Percentiles rank a stretch among this genome's conserved stretches.
These are phyloP conservation scores for Albifimbria verrucaria DNA, from an alignment of 2,329 filamentous ascomycete species.

Conservation along the genomic window DNA sequence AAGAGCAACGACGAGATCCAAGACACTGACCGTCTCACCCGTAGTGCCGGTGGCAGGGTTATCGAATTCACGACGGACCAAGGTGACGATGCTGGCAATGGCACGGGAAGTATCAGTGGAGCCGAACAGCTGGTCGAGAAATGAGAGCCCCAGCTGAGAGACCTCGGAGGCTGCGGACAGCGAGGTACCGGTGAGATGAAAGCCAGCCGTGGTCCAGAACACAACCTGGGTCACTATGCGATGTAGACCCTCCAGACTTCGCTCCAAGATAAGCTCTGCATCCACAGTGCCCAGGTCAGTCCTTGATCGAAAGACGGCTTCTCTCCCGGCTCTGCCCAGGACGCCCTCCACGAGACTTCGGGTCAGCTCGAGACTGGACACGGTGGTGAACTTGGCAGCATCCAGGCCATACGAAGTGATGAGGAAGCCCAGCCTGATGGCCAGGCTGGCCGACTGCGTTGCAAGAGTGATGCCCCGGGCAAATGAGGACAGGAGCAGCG, in stretches of 20 bases:
- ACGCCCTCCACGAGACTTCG: constrained; percentile 53
- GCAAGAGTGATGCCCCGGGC: constrained; percentile 59
- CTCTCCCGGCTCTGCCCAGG: constrained; percentile 48
- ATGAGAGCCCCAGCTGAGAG: constrained; percentile 55
- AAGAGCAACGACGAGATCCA: constrained; percentile 59
- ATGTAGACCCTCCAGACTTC: constrained; percentile 54
- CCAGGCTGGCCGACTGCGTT: constrained; percentile 56
- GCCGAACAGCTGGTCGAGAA: constrained; percentile 62
- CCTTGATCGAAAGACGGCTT: constrained; percentile 41
- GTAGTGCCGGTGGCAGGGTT: constrained; percentile 58
- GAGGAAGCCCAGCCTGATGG: constrained; percentile 50
- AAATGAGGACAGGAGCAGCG: constrained; percentile 54
- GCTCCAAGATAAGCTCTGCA: constrained; percentile 54
- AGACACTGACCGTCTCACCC: constrained; percentile 57
- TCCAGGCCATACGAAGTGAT: constrained; percentile 50
- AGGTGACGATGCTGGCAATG: constrained; percentile 62
- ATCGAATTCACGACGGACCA: constrained; percentile 62
- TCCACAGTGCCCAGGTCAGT: constrained; percentile 48
- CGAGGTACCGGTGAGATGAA: constrained; percentile 54
- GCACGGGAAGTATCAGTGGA: constrained; percentile 67
- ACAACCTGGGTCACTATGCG: constrained; percentile 55
- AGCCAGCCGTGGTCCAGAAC: constrained; percentile 60
- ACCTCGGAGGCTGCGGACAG: constrained; percentile 52
- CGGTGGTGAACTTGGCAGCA: constrained; percentile 52
- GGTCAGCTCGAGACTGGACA: constrained; percentile 56